Evolutionary conservation across 257 asterid species (phyloP), one percentile per base, ranked within the genome.

Genomic region (Petunia axillaris): DNA sequence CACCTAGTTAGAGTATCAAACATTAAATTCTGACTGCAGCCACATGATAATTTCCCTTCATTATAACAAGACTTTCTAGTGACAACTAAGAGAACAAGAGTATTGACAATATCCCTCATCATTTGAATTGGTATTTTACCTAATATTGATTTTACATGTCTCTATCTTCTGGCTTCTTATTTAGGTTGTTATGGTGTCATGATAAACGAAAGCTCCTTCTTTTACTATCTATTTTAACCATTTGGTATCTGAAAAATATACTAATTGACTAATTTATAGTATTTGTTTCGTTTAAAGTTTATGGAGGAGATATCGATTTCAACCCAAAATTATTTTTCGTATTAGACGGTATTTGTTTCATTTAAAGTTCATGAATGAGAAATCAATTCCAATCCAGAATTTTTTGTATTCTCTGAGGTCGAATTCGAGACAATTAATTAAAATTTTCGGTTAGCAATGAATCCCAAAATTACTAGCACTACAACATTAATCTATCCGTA

Each of bases 121-220:
- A 50, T 71, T 71, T 11, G 44, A 71, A 71, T 71, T 73, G 77
- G 77, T 52, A 50, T 50, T 11, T 73, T 73, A 73, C 77, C 77
- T 50, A 73, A 73, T 73, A 35, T 73, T 73, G 11, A 73, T 73
- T 73, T 73, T 57, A 44, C 77, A 50, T 48, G 46, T 73, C 77
- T 11, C 11, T 50, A 35, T 73, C 77, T 50, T 35, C 35, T 48
- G 7, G 1, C 50, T 71, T 25, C 25, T 25, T 25, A 25, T 25
- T 25, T 25, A 25, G 35, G 6, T 48, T 48, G 15, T 0, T 35
- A 2, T 8, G 4, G 5, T 6, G 44, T 4, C 62, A 50, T 35
- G 35, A 11, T 0, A 73, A 73, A 73, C 1, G 62, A 73, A 46
- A 70, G 77, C 59, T 70, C 59, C 40, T 70, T 25, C 25, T 25